A percentile compares a stretch with the other conserved stretches of the same genome.
phyloP scores from a whole-genome alignment of 1,284 basidiomycete genomes.

The Apiotrichum domesticum region DNA sequence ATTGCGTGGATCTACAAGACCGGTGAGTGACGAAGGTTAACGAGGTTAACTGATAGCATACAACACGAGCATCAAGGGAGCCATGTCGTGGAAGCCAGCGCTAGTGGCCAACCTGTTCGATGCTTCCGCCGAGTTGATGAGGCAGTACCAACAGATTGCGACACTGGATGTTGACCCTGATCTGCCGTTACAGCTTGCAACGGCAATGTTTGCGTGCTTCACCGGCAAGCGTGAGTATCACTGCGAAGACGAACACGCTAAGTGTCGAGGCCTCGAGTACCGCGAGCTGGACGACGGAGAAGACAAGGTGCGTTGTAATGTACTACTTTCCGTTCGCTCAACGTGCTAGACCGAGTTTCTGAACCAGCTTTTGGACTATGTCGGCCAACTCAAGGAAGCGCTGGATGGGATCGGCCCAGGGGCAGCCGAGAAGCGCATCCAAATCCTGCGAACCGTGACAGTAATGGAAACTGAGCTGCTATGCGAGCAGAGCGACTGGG shows the following conservation, averaged over 20 bases:
- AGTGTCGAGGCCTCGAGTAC: background rate
- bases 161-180: constrained; percentile 9
- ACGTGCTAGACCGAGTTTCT: background rate
- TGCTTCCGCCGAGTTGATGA: constrained; percentile 2
- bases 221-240: constrained; percentile 3
- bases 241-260: background rate
- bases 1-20: constrained; percentile 17
- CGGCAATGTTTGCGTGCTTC: constrained; percentile 8
- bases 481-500: constrained; percentile 11
- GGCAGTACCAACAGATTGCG: background rate
- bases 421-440: background rate
- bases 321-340: background rate
- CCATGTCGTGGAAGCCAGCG: background rate
- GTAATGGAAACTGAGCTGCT: constrained; percentile 6
- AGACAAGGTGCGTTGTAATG: background rate
- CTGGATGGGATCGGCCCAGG: background rate
- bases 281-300: constrained; percentile 5
- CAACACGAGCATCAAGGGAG: constrained; percentile 4
- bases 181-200: constrained; percentile 1
- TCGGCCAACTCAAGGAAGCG: background rate
- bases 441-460: background rate
- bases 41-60: background rate
- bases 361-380: constrained; percentile 1
- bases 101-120: constrained; percentile 5
- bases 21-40: background rate